These are phyloP conservation scores for Sphaceloma murrayae DNA, from an alignment of 2,329 filamentous ascomycete species.

Conservation along the genomic window DNA sequence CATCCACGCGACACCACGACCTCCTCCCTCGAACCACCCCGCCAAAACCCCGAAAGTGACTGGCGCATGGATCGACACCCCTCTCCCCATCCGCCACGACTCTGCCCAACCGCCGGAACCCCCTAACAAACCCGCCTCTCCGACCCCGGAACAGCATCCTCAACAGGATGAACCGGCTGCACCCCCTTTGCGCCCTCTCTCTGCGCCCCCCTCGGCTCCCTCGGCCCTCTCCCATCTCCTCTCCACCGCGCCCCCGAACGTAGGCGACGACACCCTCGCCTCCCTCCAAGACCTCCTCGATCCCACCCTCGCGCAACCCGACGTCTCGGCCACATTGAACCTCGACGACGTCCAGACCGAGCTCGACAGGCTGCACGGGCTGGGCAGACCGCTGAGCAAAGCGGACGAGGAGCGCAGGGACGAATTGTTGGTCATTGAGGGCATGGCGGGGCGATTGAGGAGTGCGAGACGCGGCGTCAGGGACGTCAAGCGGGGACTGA, in stretches of 20 bases:
- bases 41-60: conserved; percentile 38
- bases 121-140: background rate
- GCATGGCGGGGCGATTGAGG: conserved; percentile 34
- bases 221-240: conserved; percentile 35
- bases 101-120: conserved; percentile 5
- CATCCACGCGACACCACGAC: conserved; percentile 12
- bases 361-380: conserved; percentile 8
- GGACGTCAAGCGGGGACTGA: conserved; percentile 36
- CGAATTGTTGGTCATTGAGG: conserved; percentile 34
- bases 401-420: conserved; percentile 35
- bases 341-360: conserved; percentile 17
- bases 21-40: conserved; percentile 5
- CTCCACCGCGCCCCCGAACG: conserved; percentile 25
- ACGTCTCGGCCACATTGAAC: conserved; percentile 19
- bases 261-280: conserved; percentile 40
- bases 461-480: conserved; percentile 35
- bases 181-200: conserved; percentile 17
- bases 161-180: background rate
- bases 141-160: background rate
- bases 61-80: conserved; percentile 42
- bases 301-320: conserved; percentile 20
- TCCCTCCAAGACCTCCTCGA: conserved; percentile 39
- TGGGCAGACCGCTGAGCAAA: conserved; percentile 25
- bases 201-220: background rate
- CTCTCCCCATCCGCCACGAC: conserved; percentile 18